Conservation (phyloP, 495 filamentous ascomycete species). For the Trypethelium eluteriae region DNA sequence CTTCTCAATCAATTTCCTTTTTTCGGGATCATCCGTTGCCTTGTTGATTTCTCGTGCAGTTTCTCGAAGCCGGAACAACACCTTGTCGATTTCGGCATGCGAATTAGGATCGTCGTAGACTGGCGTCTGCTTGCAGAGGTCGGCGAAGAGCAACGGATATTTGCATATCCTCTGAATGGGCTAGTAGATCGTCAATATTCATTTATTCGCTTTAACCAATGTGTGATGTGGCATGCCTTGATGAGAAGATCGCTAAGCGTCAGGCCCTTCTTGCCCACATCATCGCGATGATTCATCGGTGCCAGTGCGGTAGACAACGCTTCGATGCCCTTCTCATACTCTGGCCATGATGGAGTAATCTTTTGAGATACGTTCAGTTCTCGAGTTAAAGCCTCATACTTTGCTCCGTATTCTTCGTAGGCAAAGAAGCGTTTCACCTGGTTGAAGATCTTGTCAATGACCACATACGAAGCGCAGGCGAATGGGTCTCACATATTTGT, state of each 20-base stretch:
- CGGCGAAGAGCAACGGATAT: slow-evolving; percentile 80
- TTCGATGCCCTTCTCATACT: slow-evolving; percentile 82
- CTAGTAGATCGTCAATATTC: slow-evolving; percentile 39
- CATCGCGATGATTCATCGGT: slow-evolving; percentile 57
- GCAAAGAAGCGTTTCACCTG: slow-evolving; percentile 73
- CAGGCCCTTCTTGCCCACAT: slow-evolving; percentile 62
- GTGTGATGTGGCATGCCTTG: slow-evolving; percentile 52
- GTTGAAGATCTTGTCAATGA: slow-evolving; percentile 2
- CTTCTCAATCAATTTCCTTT: slow-evolving; percentile 48
- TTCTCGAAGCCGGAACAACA: slow-evolving; percentile 63
- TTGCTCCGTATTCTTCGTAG: slow-evolving; percentile 57
- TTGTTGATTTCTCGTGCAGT: slow-evolving; percentile 68
- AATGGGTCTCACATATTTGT: slow-evolving; percentile 52
- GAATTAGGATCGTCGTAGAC: slow-evolving; percentile 75
- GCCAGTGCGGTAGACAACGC: slow-evolving; percentile 67
- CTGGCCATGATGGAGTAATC: slow-evolving; percentile 65
- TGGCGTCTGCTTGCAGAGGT: slow-evolving; percentile 72
- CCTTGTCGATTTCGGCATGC: slow-evolving; percentile 67
- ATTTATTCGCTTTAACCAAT: slow-evolving; percentile 1
- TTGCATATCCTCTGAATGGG: slow-evolving; percentile 90
- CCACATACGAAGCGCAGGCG: slow-evolving; percentile 8
- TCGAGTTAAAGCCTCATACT: slow-evolving; percentile 74
- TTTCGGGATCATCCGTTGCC: slow-evolving; percentile 48
- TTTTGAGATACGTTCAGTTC: slow-evolving; percentile 63
- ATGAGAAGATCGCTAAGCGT: slow-evolving; percentile 80